Conservation (phyloP, 2,329 filamentous ascomycete species). For the Fusarium nanum region DNA sequence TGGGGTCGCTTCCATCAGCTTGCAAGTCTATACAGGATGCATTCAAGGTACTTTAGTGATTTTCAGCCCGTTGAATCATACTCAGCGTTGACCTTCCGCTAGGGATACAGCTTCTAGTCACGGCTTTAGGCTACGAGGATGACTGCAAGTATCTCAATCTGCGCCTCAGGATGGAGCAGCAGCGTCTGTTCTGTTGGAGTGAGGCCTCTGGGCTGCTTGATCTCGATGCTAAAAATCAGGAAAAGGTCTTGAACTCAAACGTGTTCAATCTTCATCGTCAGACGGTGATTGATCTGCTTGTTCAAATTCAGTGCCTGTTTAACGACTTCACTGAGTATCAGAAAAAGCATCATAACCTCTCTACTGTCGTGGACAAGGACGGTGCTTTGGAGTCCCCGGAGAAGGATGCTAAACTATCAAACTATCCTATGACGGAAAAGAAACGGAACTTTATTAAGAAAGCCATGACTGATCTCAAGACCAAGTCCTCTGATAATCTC, state of each 20-base stretch:
- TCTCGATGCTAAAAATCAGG: conserved; percentile 54
- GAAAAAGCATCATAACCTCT: conserved; percentile 53
- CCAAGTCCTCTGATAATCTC: conserved; percentile 51
- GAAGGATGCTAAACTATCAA: conserved; percentile 58
- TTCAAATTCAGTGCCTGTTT: conserved; percentile 61
- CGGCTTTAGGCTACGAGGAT: conserved; percentile 60
- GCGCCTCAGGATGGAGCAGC: conserved; percentile 62
- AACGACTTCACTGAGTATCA: conserved; percentile 60
- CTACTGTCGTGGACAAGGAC: conserved; percentile 51
- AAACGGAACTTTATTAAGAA: conserved; percentile 59
- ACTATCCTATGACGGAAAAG: conserved; percentile 57
- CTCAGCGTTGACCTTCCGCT: neutral
- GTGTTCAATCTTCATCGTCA: conserved; percentile 61
- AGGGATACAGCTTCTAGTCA: conserved; percentile 62
- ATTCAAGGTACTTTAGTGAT: conserved; percentile 53
- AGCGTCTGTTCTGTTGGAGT: conserved; percentile 62
- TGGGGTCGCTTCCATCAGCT: conserved; percentile 58
- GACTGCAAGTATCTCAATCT: conserved; percentile 62
- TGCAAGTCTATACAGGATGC: conserved; percentile 60
- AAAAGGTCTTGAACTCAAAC: conserved; percentile 59
- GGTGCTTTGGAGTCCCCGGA: conserved; percentile 53
- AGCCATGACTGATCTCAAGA: conserved; percentile 54
- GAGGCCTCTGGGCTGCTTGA: conserved; percentile 62
- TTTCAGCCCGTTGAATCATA: neutral
- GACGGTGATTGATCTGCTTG: conserved; percentile 60